Evolutionary conservation across 177 flowering plant species (phyloP), one percentile per base, ranked within the genome.

Genomic region (Vitis hybrid): DNA sequence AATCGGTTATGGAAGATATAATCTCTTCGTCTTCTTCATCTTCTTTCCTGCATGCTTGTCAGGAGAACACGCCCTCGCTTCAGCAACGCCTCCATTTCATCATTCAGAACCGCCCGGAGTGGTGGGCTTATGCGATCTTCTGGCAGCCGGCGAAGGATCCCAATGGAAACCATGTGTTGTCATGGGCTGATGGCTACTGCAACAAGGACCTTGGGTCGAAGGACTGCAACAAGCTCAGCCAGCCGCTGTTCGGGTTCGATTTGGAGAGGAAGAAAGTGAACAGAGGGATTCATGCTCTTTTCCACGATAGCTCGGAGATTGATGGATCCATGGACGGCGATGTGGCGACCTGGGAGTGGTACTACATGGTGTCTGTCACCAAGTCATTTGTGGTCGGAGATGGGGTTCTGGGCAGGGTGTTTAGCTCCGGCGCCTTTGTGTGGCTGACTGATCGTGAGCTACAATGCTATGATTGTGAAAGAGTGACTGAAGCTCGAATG

Each of bases 101-200:
- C 54, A 7, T 82, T 23, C 70, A 80, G 30, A 74, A 12, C 64
- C 67, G 72, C 6, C 72, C 67, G 1, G 76, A 78, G 3, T 70
- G 77, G 69, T 82, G 87, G 87, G 68, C 56, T 4, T 84, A 84
- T 52, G 65, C 82, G 62, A 84, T 84, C 18, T 82, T 80, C 68
- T 84, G 87, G 87, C 82, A 75, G 49, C 65, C 82, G 1, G 18
- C 55, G 4, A 65, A 63, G 5, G 78, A 77, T 32, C 51, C 15
- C 17, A 21, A 52, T 19, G 77, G 74, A 49, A 60, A 32, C 1
- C 45, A 65, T 30, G 52, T 71, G 51, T 56, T 84, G 1, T 52
- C 72, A 1, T 84, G 82, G 81, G 78, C 70, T 7, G 85, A 72
- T 30, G 87, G 87, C 45, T 67, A 72, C 56, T 76, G 79, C 52